Base-by-base conservation (phyloP, 2,329 filamentous ascomycete species). In the Endothia cerciana region DNA sequence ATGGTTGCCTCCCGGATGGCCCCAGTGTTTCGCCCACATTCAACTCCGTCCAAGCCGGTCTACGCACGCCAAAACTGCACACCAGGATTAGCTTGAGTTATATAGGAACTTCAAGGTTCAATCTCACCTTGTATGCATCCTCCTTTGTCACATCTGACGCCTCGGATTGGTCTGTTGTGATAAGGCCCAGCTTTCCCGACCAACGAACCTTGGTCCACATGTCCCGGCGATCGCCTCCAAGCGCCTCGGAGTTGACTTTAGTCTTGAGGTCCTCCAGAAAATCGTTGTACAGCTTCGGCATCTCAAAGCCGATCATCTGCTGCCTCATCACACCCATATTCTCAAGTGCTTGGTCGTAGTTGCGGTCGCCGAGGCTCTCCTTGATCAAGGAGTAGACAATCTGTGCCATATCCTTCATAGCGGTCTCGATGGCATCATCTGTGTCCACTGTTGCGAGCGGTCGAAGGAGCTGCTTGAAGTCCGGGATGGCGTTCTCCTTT, bases 391-490 rank as follows among this genome's bases (percentile, higher is more conserved):
- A 80, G 65, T 88, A 83, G 55, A 97, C 85, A 64, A 97, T 89
- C 4, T 75, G 75, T 15, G 84, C 87, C 86, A 98, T 91, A 73
- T 96, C 92, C 69, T 88, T 87, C 6, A 88, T 84, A 0, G 91
- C 90, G 22, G 89, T 85, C 67, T 87, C 82, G 62, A 96, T 85
- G 1, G 85, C 79, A 1, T 90, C 79, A 36, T 89, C 84, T 7
- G 87, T 83, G 0, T 90, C 83, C 1, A 80, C 79, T 1, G 82
- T 82, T 3, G 47, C 38, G 2, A 68, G 28, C 7, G 55, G 49
- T 19, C 53, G 58, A 19, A 98, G 82, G 3, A 89, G 85, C 75
- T 93, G 92, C 74, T 94, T 96, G 85, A 97, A 97, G 67, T 94
- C 92, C 0, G 95, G 93, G 5, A 98, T 88, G 1, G 94, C 88